A percentile compares a stretch with the other conserved stretches of the same genome.
phyloP scores from a whole-genome alignment of 1,139 yeast genomes.

The Yamadazyma atlantica region DNA sequence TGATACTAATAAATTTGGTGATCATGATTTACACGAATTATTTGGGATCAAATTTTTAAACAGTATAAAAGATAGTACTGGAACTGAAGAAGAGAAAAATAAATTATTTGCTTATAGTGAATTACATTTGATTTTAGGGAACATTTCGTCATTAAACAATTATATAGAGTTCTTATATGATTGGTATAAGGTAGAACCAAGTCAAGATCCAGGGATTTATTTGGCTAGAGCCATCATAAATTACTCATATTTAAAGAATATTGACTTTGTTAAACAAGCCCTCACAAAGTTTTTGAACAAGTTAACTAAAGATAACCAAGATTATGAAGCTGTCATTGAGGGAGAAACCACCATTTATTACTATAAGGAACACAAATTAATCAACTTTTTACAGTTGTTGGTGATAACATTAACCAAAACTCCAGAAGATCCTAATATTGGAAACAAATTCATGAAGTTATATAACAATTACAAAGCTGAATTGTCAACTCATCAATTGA shows the following conservation, averaged over 20 bases:
- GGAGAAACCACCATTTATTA: slow-evolving; percentile 17
- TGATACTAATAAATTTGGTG: slow-evolving; percentile 58
- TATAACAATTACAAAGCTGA: slow-evolving; percentile 42
- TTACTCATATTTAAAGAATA: slow-evolving; percentile 63
- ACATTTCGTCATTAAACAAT: slow-evolving; percentile 53
- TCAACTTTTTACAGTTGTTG: slow-evolving; percentile 72
- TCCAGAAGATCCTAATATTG: slow-evolving; percentile 36
- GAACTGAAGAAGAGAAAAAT: slow-evolving; percentile 27
- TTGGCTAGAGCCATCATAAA: slow-evolving; percentile 66
- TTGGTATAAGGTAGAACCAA: slow-evolving; percentile 48
- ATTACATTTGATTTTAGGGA: slow-evolving; percentile 68
- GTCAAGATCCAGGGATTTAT: slow-evolving; percentile 49
- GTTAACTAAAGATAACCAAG: slow-evolving; percentile 18
- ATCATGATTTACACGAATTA: slow-evolving; percentile 69
- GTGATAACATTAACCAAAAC: slow-evolving; percentile 57
- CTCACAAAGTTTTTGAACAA: slow-evolving; percentile 34
- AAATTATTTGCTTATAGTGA: slow-evolving; percentile 46
- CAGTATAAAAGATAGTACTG: slow-evolving; percentile 24
- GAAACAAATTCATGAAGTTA: slow-evolving; percentile 51
- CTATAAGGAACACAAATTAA: slow-evolving; percentile 33
- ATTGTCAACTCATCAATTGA: slow-evolving; percentile 31
- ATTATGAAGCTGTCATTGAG: slow-evolving; percentile 15
- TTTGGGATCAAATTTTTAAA: slow-evolving; percentile 65
- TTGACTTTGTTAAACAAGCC: slow-evolving; percentile 55
- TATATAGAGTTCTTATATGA: slow-evolving; percentile 56